Evolutionary conservation across 108 stramenopile species (phyloP).

Genomic region (Skeletonema potamos): DNA sequence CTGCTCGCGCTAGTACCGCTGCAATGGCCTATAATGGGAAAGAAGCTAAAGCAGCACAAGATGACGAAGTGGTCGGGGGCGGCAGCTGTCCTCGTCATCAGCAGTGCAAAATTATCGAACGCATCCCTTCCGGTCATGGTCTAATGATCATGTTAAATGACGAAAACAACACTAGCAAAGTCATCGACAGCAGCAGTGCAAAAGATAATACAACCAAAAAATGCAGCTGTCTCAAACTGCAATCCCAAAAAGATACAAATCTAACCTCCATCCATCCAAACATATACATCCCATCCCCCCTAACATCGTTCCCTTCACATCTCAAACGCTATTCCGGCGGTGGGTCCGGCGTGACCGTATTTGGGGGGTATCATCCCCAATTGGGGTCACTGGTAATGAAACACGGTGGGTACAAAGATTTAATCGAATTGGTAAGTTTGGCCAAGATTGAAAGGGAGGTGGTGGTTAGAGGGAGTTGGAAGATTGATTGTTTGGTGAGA

Average conservation of each 20-base stretch:
- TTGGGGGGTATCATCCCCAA: constrained; percentile 64
- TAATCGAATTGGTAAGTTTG: constrained; percentile 64
- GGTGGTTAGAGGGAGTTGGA: constrained; percentile 31
- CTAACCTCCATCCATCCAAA: constrained; percentile 62
- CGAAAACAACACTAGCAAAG: background rate
- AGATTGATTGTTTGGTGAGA: constrained; percentile 8
- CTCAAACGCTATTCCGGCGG: constrained; percentile 31
- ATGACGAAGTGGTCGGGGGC: too few relatives aligned
- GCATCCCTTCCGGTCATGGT: background rate
- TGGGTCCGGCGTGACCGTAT: constrained; percentile 67
- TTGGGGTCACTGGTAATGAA: constrained; percentile 79
- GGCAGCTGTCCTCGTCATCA: too few relatives aligned
- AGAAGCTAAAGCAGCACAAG: too few relatives aligned
- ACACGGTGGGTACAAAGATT: constrained; percentile 78
- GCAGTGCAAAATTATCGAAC: background rate
- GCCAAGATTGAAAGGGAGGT: constrained; percentile 71
- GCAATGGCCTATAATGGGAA: too few relatives aligned
- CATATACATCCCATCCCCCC: constrained; percentile 55
- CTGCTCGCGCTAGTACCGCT: too few relatives aligned
- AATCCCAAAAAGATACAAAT: constrained; percentile 41
- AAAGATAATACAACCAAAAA: background rate
- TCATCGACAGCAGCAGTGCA: background rate
- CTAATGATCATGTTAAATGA: background rate
- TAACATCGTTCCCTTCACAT: constrained; percentile 29
- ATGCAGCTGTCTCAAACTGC: constrained; percentile 23